Conservation (phyloP, 2,329 filamentous ascomycete species). For the Drechslerella coelobrocha region DNA sequence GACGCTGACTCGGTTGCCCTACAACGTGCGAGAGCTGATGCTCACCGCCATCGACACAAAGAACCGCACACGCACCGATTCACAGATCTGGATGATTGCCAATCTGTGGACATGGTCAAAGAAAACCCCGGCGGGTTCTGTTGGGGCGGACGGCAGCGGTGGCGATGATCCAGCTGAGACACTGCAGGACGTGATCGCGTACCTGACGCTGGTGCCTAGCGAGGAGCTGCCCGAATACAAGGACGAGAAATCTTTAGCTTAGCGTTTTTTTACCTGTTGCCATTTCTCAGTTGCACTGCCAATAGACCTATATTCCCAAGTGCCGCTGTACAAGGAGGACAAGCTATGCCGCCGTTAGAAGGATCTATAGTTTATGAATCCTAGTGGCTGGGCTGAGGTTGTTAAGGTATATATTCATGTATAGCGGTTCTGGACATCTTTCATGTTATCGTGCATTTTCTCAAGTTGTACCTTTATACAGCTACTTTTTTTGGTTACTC, state of each 20-base stretch:
- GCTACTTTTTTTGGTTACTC: no score
- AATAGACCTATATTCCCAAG: no score
- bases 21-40: constrained; percentile 43
- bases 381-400: no score
- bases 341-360: no score
- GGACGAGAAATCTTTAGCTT: constrained; percentile 6
- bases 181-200: constrained; percentile 44
- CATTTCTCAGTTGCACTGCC: no score
- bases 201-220: constrained; percentile 27
- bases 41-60: constrained; percentile 27
- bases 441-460: no score
- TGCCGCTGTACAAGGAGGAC: no score
- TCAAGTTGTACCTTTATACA: no score
- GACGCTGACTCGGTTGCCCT: constrained; percentile 36
- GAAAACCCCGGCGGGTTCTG: constrained; percentile 15
- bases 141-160: constrained; percentile 18
- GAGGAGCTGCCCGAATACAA: constrained; percentile 27
- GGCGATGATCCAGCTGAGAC: constrained; percentile 44
- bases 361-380: no score
- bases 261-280: background rate
- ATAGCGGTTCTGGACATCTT: no score
- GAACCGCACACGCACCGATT: constrained; percentile 19
- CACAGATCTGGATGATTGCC: constrained; percentile 41
- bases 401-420: no score
- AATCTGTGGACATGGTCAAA: constrained; percentile 48